phyloP scores from a whole-genome alignment of 768 basidiomycete genomes.

The Multifurca ochricompacta region DNA sequence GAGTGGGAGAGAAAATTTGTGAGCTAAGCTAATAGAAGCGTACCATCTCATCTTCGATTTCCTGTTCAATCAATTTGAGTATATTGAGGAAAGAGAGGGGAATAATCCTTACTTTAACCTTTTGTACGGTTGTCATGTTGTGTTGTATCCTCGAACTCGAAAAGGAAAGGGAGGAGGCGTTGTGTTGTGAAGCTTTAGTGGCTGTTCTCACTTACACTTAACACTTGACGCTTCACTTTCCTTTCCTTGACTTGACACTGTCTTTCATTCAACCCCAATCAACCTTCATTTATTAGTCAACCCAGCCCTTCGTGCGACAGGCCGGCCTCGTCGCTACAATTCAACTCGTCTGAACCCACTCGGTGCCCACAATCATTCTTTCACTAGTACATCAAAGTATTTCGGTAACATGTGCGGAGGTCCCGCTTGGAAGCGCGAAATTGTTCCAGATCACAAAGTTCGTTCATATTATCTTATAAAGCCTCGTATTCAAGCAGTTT shows the following conservation, averaged over 20 bases:
- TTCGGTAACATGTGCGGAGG: slow-evolving; percentile 53
- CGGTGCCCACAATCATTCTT: slow-evolving; percentile 4
- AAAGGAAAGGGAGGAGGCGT: too few species aligned
- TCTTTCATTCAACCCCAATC: slow-evolving; percentile 19
- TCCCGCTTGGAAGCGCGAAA: slow-evolving; percentile 92
- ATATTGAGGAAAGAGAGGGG: slow-evolving; percentile 9
- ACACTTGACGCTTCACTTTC: neutral
- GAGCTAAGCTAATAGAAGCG: slow-evolving; percentile 28
- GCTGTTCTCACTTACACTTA: neutral
- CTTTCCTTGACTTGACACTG: neutral
- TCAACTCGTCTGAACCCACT: slow-evolving; percentile 22
- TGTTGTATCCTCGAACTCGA: too few species aligned
- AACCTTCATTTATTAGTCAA: neutral
- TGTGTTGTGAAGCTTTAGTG: neutral
- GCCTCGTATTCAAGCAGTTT: neutral
- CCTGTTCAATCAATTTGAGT: slow-evolving; percentile 35
- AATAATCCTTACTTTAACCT: slow-evolving; percentile 59
- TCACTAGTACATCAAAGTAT: slow-evolving; percentile 19
- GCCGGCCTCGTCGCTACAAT: slow-evolving; percentile 25
- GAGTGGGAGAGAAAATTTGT: slow-evolving; percentile 11
- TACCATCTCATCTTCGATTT: slow-evolving; percentile 97
- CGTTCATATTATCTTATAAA: slow-evolving; percentile 18
- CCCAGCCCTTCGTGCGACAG: slow-evolving; percentile 25
- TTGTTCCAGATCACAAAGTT: slow-evolving; percentile 97
- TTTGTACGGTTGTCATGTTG: slow-evolving; percentile 80